Evolutionary conservation across 768 basidiomycete species (phyloP), one percentile per base, ranked within the genome.

Genomic region (Leccinum arenicola): DNA sequence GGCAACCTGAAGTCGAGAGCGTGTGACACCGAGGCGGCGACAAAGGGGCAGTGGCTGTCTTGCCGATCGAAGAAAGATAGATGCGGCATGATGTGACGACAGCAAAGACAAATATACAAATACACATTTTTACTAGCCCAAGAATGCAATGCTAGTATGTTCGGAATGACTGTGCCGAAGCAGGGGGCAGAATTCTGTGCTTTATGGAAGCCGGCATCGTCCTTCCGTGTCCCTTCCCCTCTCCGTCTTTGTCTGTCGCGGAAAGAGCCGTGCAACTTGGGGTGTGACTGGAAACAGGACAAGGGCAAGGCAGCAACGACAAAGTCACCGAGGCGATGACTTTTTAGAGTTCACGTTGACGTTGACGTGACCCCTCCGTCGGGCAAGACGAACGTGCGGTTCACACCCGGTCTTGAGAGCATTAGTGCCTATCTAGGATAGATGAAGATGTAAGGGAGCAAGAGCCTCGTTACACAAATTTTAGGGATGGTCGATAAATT

Each of bases 341-440:
- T 45, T 47, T 48, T 55, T 61, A 56, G 48, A 54, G 54, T 66
- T 68, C 56, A 48, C 1, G 54, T 47, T 63, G 56, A 33, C 2
- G 56, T 49, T 59, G 48, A 56, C 60, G 57, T 66, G 57, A 58
- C 52, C 19, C 49, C 11, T 21, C 52, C 21, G 47, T 48, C 33
- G 17, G 33, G 55, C 54, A 25, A 54, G 61, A 36, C 49, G 54
- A 54, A 43, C 27, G 50, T 50, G 56, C 9, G 36, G 45, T 60
- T 68, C 64, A 63, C 60, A 62, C 60, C 59, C 27, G 9, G 21
- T 51, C 55, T 55, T 19, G 56, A 53, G 33, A 45, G 43, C 43
- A 45, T 14, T 29, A n/a, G 33, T 62, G 36, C 67, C 61, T 14
- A 64, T 60, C 61, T 59, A 48, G 66, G 66, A 50, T 67, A 67